These are phyloP conservation scores for Castanea sativa DNA, from an alignment of 306 rosid species.

Conservation along the genomic window DNA sequence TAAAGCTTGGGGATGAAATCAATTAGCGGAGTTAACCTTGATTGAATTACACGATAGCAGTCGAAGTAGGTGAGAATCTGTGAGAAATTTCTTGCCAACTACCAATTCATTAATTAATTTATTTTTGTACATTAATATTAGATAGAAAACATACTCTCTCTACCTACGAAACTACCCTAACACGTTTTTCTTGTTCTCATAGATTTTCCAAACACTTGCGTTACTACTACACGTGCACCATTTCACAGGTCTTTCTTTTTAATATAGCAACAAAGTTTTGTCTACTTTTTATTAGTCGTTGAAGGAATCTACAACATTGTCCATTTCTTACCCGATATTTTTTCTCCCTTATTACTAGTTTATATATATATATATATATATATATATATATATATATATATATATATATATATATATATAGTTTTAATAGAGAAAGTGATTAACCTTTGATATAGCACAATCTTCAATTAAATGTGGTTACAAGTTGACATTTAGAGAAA, in stretches of 20 bases:
- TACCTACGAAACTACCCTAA: neutral
- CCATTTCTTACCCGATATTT: neutral
- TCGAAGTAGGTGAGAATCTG: constrained; percentile 16
- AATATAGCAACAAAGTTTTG: neutral
- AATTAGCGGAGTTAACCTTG: neutral
- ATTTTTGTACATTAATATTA: no score
- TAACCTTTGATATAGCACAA: no score
- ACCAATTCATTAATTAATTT: neutral
- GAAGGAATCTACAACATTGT: neutral
- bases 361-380: neutral
- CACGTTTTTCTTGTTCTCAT: neutral
- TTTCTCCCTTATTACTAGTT: neutral
- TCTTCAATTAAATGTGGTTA: no score
- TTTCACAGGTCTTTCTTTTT: neutral
- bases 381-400: no score
- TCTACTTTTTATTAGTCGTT: neutral
- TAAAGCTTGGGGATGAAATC: no score
- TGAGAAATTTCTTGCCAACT: constrained; percentile 2
- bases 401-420: neutral
- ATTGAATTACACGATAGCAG: neutral
- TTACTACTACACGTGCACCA: neutral
- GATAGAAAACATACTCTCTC: neutral
- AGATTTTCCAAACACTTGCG: neutral
- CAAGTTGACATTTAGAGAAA: no score
- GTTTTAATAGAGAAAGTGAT: neutral